A percentile compares a stretch with the other conserved stretches of the same genome.
Conservation (phyloP, 176 grass and related monocot species). For the Themeda triandra region DNA sequence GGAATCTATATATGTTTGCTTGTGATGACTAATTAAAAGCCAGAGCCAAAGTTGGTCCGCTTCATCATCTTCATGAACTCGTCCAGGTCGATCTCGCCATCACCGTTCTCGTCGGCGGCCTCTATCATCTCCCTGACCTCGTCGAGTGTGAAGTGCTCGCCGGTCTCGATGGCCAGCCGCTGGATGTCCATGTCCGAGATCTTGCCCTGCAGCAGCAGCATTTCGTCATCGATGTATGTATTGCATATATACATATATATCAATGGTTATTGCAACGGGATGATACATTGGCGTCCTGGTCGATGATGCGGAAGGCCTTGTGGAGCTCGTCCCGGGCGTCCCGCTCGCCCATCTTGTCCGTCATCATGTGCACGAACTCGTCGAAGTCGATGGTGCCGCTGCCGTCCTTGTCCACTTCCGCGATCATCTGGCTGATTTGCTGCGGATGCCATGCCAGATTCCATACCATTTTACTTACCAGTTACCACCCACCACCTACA, state of each 20-base stretch:
- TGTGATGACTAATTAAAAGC: not conserved
- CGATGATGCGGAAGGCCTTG: slow-evolving; percentile 76
- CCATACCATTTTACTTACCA: not conserved
- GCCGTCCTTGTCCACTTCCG: slow-evolving; percentile 77
- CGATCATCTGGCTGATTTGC: slow-evolving; percentile 81
- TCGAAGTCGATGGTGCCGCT: slow-evolving; percentile 87
- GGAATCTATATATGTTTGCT: too few relatives aligned
- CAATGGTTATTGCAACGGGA: not conserved
- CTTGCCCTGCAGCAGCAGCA: slow-evolving; percentile 46
- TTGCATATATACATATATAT: too few relatives aligned
- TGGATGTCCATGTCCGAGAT: slow-evolving; percentile 83
- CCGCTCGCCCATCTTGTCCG: slow-evolving; percentile 78
- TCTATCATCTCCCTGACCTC: slow-evolving; percentile 84
- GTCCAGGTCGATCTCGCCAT: slow-evolving; percentile 70
- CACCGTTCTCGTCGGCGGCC: slow-evolving; percentile 56
- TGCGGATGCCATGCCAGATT: slow-evolving; percentile 14
- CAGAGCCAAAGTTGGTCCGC: slow-evolving; percentile 43
- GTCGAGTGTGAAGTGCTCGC: slow-evolving; percentile 64
- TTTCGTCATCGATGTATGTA: too few relatives aligned
- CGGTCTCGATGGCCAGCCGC: slow-evolving; percentile 63
- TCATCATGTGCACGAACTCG: slow-evolving; percentile 89
- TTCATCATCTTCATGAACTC: slow-evolving; percentile 84
- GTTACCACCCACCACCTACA: not conserved
- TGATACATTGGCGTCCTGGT: slow-evolving; percentile 68
- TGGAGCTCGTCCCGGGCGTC: slow-evolving; percentile 60